Percentiles rank a stretch among this genome's conserved stretches.
These are phyloP conservation scores for Candida taoyuanica DNA, from an alignment of 805 yeast species.

Conservation along the genomic window DNA sequence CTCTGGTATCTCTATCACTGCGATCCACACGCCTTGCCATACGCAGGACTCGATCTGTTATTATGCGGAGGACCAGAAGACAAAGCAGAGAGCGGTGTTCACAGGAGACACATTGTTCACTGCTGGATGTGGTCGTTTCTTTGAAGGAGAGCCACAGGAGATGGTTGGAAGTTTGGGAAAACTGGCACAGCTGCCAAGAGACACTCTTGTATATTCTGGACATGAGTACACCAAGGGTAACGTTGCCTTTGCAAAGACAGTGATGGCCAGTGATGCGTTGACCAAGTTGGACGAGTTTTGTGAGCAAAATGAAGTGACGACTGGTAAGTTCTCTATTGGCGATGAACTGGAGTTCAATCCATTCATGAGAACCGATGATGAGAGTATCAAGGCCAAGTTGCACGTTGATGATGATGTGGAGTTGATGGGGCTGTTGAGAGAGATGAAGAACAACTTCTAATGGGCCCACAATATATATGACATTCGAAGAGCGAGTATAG, in stretches of 20 bases:
- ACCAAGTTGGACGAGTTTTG: slow-evolving; percentile 48
- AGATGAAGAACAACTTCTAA: slow-evolving; percentile 57
- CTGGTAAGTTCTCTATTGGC: slow-evolving; percentile 78
- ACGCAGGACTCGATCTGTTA: slow-evolving; percentile 96
- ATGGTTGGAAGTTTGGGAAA: slow-evolving; percentile 69
- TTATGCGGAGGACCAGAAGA: slow-evolving; percentile 54
- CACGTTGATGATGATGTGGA: slow-evolving; percentile 46
- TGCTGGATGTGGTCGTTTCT: slow-evolving; percentile 95
- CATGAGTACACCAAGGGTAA: slow-evolving; percentile 92
- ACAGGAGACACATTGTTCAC: slow-evolving; percentile 95
- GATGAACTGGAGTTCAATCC: slow-evolving; percentile 87
- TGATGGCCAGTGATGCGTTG: slow-evolving; percentile 43
- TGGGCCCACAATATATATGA: no score
- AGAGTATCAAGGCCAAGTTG: slow-evolving; percentile 53
- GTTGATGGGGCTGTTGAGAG: slow-evolving; percentile 71
- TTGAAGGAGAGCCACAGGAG: slow-evolving; percentile 81
- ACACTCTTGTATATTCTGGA: slow-evolving; percentile 83
- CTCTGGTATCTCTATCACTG: slow-evolving; percentile 56
- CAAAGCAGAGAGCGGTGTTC: slow-evolving; percentile 71
- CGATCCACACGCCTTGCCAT: slow-evolving; percentile 96
- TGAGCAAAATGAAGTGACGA: slow-evolving; percentile 58
- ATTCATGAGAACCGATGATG: slow-evolving; percentile 75
- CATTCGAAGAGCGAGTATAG: no score
- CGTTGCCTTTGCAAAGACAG: slow-evolving; percentile 68
- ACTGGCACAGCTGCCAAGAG: slow-evolving; percentile 58